phyloP scores from a whole-genome alignment of 2,329 filamentous ascomycete genomes.

The Penicillium vulpinum region DNA sequence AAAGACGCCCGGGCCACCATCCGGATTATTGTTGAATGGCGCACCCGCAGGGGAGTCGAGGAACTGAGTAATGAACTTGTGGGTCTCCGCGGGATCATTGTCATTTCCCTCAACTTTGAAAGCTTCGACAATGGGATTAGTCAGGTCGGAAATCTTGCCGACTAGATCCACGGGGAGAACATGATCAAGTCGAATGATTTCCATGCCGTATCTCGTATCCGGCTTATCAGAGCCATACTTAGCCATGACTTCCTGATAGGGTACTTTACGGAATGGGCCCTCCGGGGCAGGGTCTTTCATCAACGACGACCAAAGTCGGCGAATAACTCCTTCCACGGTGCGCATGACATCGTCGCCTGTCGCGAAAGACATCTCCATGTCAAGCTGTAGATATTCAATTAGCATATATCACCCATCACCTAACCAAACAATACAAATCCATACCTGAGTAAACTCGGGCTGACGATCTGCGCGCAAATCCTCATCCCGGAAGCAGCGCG shows the following conservation, averaged over 20 bases:
- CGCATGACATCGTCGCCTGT: slow-evolving; percentile 69
- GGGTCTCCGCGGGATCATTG: slow-evolving; percentile 55
- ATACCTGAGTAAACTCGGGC: slow-evolving; percentile 90
- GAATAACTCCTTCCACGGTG: slow-evolving; percentile 54
- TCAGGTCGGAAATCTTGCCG: slow-evolving; percentile 70
- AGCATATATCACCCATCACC: neutral
- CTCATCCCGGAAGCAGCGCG: slow-evolving; percentile 92
- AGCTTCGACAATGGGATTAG: slow-evolving; percentile 70
- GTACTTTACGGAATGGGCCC: slow-evolving; percentile 58
- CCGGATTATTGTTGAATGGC: slow-evolving; percentile 65
- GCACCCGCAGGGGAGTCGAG: slow-evolving; percentile 64
- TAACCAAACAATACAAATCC: slow-evolving; percentile 2
- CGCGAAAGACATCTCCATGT: slow-evolving; percentile 91
- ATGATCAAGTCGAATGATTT: slow-evolving; percentile 68
- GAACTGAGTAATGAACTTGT: slow-evolving; percentile 66
- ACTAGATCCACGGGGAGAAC: slow-evolving; percentile 65
- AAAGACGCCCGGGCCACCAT: slow-evolving; percentile 78
- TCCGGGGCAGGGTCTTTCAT: slow-evolving; percentile 47
- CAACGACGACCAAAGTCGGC: slow-evolving; percentile 55
- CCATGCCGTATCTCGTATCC: slow-evolving; percentile 71
- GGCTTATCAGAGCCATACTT: slow-evolving; percentile 89
- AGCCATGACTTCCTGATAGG: slow-evolving; percentile 76
- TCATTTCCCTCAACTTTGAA: slow-evolving; percentile 60
- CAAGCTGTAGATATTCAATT: slow-evolving; percentile 58
- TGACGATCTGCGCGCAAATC: slow-evolving; percentile 89